Evolutionary conservation across 2,329 filamentous ascomycete genomes (phyloP).

Genomic region (Xylogone sp.): DNA sequence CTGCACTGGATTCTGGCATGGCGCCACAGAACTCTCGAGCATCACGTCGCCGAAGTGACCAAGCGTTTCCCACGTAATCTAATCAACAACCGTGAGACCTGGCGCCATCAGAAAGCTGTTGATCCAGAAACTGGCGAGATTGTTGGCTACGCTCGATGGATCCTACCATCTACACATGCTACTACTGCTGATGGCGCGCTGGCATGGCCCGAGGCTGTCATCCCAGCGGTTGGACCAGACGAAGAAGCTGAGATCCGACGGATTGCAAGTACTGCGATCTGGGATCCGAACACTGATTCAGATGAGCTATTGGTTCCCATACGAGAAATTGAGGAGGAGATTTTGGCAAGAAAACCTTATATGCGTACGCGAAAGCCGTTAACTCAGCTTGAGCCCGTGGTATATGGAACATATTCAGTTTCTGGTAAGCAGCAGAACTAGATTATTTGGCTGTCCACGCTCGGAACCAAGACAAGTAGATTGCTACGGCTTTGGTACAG

Average conservation of each 20-base stretch:
- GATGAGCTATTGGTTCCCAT: constrained; percentile 1
- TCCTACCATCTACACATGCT: constrained; percentile 7
- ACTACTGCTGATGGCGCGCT: neutral
- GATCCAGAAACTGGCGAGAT: constrained; percentile 15
- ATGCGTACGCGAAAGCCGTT: neutral
- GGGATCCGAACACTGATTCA: neutral
- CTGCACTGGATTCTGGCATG: constrained; percentile 25
- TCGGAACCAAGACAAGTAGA: constrained; percentile 23
- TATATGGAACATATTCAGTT: neutral
- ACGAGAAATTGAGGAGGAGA: constrained; percentile 1
- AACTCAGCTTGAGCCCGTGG: neutral
- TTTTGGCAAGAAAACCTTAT: constrained; percentile 1
- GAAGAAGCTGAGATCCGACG: neutral
- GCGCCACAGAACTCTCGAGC: constrained; percentile 36
- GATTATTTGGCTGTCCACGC: constrained; percentile 28
- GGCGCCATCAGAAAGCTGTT: constrained; percentile 20
- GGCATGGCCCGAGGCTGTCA: neutral
- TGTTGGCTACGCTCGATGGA: constrained; percentile 20
- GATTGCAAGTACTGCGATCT: neutral
- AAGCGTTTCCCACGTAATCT: neutral
- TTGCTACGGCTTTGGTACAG: constrained; percentile 21
- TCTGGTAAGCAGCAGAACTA: constrained; percentile 15
- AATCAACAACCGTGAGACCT: constrained; percentile 9
- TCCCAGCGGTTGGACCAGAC: neutral
- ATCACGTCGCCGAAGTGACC: constrained; percentile 1